A percentile compares a stretch with the other conserved stretches of the same genome.
Evolutionary conservation across 106 monocot species (phyloP).

Genomic region (Narthecium ossifragum): DNA sequence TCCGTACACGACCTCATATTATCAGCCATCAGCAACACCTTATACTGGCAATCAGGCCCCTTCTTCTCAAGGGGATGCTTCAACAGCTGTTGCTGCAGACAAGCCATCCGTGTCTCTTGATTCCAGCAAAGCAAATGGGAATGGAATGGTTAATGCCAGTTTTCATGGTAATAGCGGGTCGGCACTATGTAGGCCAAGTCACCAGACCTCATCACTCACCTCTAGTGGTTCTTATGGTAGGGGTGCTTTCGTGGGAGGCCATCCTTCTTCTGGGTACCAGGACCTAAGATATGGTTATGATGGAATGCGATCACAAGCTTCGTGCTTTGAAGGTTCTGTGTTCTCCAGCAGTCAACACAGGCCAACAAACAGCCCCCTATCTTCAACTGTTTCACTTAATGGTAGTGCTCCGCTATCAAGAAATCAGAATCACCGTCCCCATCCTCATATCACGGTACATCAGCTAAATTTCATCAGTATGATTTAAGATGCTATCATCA

Average conservation of each 20-base stretch:
- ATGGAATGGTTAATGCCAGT: conserved; percentile 33
- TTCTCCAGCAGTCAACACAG: conserved; percentile 42
- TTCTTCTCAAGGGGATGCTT: conserved; percentile 17
- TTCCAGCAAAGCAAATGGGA: conserved; percentile 26
- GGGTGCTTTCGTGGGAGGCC: conserved; percentile 30
- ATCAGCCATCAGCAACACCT: conserved; percentile 31
- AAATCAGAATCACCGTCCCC: conserved; percentile 40
- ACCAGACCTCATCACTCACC: conserved; percentile 32
- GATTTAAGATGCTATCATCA: neutral
- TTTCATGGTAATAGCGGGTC: conserved; percentile 31
- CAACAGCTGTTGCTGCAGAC: conserved; percentile 25
- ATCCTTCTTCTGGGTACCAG: conserved; percentile 43
- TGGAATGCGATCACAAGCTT: conserved; percentile 39
- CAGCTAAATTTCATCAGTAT: neutral
- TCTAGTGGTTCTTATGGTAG: conserved; percentile 39
- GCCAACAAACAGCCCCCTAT: conserved; percentile 15
- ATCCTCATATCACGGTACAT: conserved; percentile 46
- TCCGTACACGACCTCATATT: conserved; percentile 61
- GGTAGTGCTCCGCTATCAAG: conserved; percentile 22
- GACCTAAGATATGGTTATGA: conserved; percentile 50
- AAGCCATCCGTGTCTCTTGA: conserved; percentile 30
- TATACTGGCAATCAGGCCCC: conserved; percentile 22
- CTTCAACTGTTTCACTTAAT: conserved; percentile 27
- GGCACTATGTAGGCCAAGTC: conserved; percentile 22
- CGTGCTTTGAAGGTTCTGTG: conserved; percentile 46